Conservation (phyloP, 306 rosid genomes). For the Hippophae rhamnoides region DNA sequence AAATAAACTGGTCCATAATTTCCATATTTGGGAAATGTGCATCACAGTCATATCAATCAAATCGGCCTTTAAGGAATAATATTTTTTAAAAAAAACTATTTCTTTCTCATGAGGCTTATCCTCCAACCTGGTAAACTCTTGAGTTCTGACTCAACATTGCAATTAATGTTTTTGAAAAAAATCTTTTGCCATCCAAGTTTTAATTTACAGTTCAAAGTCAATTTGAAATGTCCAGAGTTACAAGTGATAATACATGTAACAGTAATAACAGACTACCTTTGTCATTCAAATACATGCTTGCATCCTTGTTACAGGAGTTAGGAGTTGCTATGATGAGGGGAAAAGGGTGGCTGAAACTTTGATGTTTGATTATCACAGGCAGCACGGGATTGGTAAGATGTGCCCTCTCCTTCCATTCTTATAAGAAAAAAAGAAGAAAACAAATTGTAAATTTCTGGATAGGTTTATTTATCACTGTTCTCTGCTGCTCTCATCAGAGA, state of each 20-base stretch:
- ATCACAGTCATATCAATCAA: too few relatives aligned
- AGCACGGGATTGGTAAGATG: conserved; percentile 75
- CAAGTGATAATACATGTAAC: background rate
- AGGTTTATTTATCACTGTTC: background rate
- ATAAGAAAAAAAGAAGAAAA: background rate
- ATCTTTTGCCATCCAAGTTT: too few relatives aligned
- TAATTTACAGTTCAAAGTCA: too few relatives aligned
- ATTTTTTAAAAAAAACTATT: too few relatives aligned
- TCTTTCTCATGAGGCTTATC: too few relatives aligned
- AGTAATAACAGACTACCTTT: background rate
- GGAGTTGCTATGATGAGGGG: conserved; percentile 98
- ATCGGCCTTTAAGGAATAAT: too few relatives aligned
- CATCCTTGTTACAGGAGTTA: conserved; percentile 49
- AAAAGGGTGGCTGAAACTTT: conserved; percentile 96
- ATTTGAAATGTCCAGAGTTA: too few relatives aligned
- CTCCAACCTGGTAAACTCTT: too few relatives aligned
- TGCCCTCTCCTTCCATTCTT: background rate
- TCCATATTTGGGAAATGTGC: too few relatives aligned
- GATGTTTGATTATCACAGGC: conserved; percentile 99
- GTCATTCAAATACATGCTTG: background rate
- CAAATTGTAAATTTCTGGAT: background rate
- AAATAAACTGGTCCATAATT: background rate
- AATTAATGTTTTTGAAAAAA: too few relatives aligned
- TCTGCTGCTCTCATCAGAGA: conserved; percentile 31
- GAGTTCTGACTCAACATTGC: too few relatives aligned